Evolutionary conservation across 2,329 filamentous ascomycete species (phyloP), one percentile per base, ranked within the genome.

Genomic region (Teratosphaeria nubilosa): DNA sequence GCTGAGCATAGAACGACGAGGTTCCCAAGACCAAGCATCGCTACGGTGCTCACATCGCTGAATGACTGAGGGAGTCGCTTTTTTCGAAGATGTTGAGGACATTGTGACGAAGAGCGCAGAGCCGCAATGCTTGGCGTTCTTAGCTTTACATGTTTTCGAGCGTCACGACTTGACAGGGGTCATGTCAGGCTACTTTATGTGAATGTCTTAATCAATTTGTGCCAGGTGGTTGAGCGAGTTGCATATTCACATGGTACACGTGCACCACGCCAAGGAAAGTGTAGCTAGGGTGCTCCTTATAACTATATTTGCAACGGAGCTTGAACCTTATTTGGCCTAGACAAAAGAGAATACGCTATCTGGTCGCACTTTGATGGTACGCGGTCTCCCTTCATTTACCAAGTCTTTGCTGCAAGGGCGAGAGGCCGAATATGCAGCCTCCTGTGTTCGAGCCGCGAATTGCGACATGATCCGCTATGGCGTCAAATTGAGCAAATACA

Each of bases 401-500:
- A 30, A 30, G 27, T 30, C 27, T 30, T 5, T 30, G 27, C 27
- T 30, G 27, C 27, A 30, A 5, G 27, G 27, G 27, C 5, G 27
- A 5, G 27, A 4, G 5, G 27, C 27, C 7, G 27, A 30, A 30
- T 30, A 30, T 30, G 27, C 27, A 30, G 27, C 27, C 27, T 30
- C 27, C 27, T 30, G 5, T 30, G 5, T 30, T 30, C 27, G 27
- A 30, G 27, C 27, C 27, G 27, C 27, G 27, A 30, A 30, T 30
- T 30, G 27, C 27, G 27, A 30, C 27, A 30, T 30, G 27, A 5
- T 5, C 34, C 2, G 16, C 31, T 1, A 61, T 16, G 13, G 56
- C 57, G 53, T 59, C 58, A 14, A 59, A n/a, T 41, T 65, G 63
- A 25, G 55, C 63, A 22, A 63, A 64, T 1, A 65, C 58, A 50